phyloP scores from a whole-genome alignment of 2,329 filamentous ascomycete species.

The Epicoccum nigrum region DNA sequence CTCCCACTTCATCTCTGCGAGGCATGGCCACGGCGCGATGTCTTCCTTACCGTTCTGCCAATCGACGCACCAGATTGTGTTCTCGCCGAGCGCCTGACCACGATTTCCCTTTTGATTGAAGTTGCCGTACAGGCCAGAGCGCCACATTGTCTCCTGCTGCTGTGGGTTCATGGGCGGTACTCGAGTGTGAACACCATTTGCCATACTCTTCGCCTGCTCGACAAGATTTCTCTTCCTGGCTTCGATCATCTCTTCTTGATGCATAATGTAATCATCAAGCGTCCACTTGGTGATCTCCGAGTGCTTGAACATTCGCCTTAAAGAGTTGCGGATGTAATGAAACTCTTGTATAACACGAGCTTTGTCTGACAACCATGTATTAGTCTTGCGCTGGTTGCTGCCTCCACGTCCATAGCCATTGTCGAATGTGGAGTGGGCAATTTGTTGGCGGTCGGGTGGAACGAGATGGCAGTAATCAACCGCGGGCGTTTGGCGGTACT shows the following conservation, averaged over 20 bases:
- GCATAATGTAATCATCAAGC: slow-evolving; percentile 38
- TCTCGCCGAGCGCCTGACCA: slow-evolving; percentile 43
- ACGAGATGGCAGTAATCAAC: too few relatives aligned
- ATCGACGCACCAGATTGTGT: slow-evolving; percentile 50
- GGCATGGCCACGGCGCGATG: slow-evolving; percentile 50
- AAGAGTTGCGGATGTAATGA: slow-evolving; percentile 40
- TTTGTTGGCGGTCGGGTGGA: too few relatives aligned
- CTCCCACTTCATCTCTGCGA: slow-evolving; percentile 55
- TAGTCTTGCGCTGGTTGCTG: slow-evolving; percentile 20
- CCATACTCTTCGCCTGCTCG: slow-evolving; percentile 20
- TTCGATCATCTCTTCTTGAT: slow-evolving; percentile 35
- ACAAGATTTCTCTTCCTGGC: slow-evolving; percentile 24
- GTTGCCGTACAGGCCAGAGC: slow-evolving; percentile 29
- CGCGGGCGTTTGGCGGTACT: too few relatives aligned
- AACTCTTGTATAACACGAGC: slow-evolving; percentile 35
- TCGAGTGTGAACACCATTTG: slow-evolving; percentile 11
- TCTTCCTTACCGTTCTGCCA: slow-evolving; percentile 43
- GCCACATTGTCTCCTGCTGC: slow-evolving; percentile 19
- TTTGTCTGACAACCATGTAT: slow-evolving; percentile 37
- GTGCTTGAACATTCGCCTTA: slow-evolving; percentile 44
- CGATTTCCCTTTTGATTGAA: slow-evolving; percentile 30
- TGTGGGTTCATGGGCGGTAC: slow-evolving; percentile 15
- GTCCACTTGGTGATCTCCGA: slow-evolving; percentile 44
- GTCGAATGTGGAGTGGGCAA: too few relatives aligned
- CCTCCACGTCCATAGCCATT: not conserved